Conservation (phyloP, 2,329 filamentous ascomycete species). For the Pseudonectria buxi region DNA sequence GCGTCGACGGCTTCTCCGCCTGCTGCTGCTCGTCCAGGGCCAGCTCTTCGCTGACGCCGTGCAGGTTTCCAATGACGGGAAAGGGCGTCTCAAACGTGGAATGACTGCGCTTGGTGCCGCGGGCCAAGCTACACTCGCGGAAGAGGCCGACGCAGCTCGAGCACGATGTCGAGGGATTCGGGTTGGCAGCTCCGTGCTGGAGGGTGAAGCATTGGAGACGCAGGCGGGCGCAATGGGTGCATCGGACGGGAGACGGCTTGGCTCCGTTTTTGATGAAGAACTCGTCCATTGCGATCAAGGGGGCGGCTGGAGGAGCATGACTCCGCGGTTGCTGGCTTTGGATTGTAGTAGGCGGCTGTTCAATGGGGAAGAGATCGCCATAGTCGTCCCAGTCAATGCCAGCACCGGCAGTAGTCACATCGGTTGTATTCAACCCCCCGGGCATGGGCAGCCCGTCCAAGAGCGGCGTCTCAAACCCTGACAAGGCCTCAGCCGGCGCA, state of each 20-base stretch:
- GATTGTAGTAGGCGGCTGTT: background rate
- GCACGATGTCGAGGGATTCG: conserved; percentile 41
- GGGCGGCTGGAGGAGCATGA: too few species aligned
- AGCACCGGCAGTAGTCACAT: too few species aligned
- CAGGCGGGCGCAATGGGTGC: conserved; percentile 36
- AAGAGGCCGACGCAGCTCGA: conserved; percentile 46
- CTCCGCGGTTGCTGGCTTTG: background rate
- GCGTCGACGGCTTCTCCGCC: background rate
- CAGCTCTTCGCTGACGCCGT: conserved; percentile 38
- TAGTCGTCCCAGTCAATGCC: too few species aligned
- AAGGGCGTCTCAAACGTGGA: conserved; percentile 39
- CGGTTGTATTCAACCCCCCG: too few species aligned
- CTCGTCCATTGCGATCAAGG: conserved; percentile 25
- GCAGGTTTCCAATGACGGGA: conserved; percentile 42
- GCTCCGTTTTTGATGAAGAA: conserved; percentile 36
- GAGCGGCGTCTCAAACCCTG: too few species aligned
- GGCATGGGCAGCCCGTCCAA: too few species aligned
- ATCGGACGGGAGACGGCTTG: conserved; percentile 35
- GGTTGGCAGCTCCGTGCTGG: conserved; percentile 39
- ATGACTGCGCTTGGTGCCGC: conserved; percentile 36
- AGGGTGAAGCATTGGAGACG: conserved; percentile 43
- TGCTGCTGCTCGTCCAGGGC: conserved; percentile 3
- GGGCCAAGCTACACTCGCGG: conserved; percentile 42
- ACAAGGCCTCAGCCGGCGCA: conserved; percentile 4
- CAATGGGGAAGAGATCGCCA: too few species aligned